These are phyloP conservation scores for Evansstolkia leycettana DNA, from an alignment of 495 filamentous ascomycete species.

Conservation along the genomic window DNA sequence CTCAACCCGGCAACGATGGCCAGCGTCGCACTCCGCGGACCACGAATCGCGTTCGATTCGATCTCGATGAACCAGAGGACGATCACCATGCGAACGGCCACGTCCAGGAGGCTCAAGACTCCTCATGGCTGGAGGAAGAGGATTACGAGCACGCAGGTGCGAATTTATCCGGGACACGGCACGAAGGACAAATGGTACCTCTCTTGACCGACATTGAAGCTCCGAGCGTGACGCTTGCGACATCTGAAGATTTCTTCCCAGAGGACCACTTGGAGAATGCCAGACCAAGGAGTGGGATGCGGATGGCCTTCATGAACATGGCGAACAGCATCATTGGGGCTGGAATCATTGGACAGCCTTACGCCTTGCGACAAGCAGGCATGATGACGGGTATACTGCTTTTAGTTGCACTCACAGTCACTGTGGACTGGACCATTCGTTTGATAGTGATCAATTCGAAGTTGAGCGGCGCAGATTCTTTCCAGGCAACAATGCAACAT, in stretches of 20 bases:
- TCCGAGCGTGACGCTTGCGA: conserved; percentile 74
- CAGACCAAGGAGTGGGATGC: conserved; percentile 53
- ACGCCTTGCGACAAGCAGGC: conserved; percentile 85
- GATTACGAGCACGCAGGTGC: conserved; percentile 34
- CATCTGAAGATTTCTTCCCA: conserved; percentile 42
- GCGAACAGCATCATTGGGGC: conserved; percentile 96
- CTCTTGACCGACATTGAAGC: conserved; percentile 80
- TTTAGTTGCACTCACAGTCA: conserved; percentile 64
- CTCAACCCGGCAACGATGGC: conserved; percentile 26
- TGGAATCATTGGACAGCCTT: conserved; percentile 95
- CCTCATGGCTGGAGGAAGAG: conserved; percentile 43
- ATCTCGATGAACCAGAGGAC: conserved; percentile 39
- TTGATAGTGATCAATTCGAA: conserved; percentile 95
- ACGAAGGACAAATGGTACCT: conserved; percentile 46
- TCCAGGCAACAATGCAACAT: conserved; percentile 87
- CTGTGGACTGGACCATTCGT: conserved; percentile 91
- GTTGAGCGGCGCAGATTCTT: conserved; percentile 78
- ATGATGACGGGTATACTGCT: conserved; percentile 68
- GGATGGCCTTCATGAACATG: conserved; percentile 93
- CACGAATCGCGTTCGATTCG: conserved; percentile 77
- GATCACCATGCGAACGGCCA: conserved; percentile 25
- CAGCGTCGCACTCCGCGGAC: conserved; percentile 59
- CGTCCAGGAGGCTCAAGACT: conserved; percentile 29
- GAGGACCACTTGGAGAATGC: conserved; percentile 49
- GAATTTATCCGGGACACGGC: conserved; percentile 9